phyloP scores from a whole-genome alignment of 208 protist species.

The Trypanosoma congolense region DNA sequence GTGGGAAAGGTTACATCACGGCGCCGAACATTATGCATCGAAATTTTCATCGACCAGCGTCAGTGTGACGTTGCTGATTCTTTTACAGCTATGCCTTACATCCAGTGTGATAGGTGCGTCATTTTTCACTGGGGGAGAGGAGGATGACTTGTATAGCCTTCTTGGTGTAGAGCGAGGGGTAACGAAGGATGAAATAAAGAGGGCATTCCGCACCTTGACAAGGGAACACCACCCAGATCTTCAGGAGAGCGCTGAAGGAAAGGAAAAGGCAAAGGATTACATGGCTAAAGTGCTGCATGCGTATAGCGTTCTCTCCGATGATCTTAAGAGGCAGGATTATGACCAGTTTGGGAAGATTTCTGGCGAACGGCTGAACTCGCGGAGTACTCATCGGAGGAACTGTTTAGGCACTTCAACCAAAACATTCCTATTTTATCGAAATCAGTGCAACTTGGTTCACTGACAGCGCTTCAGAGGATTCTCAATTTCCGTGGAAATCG shows the following conservation, averaged over 20 bases:
- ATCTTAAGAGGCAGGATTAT: slow-evolving; percentile 57
- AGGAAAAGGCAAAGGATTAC: slow-evolving; percentile 73
- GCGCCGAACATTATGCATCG: neutral
- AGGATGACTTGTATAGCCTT: slow-evolving; percentile 59
- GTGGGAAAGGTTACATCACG: too few relatives aligned
- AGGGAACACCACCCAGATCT: slow-evolving; percentile 84
- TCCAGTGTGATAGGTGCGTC: neutral
- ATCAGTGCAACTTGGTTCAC: slow-evolving; percentile 40
- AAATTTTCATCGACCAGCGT: neutral
- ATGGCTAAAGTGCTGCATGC: slow-evolving; percentile 80
- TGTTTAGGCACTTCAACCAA: slow-evolving; percentile 76
- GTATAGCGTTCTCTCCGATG: slow-evolving; percentile 77
- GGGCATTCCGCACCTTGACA: slow-evolving; percentile 69
- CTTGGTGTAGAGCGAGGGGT: slow-evolving; percentile 51
- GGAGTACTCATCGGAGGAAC: slow-evolving; percentile 42
- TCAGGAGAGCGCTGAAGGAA: slow-evolving; percentile 78
- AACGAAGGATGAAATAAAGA: slow-evolving; percentile 63
- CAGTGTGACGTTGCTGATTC: slow-evolving; percentile 5
- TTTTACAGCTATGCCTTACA: slow-evolving; percentile 20
- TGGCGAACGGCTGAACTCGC: slow-evolving; percentile 48
- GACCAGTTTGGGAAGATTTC: slow-evolving; percentile 64
- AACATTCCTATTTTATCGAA: slow-evolving; percentile 74
- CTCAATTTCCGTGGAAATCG: slow-evolving; percentile 56
- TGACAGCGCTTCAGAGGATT: slow-evolving; percentile 39
- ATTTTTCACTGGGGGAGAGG: slow-evolving; percentile 11